Conservation (phyloP, 768 basidiomycete genomes). For the Chiua virens region DNA sequence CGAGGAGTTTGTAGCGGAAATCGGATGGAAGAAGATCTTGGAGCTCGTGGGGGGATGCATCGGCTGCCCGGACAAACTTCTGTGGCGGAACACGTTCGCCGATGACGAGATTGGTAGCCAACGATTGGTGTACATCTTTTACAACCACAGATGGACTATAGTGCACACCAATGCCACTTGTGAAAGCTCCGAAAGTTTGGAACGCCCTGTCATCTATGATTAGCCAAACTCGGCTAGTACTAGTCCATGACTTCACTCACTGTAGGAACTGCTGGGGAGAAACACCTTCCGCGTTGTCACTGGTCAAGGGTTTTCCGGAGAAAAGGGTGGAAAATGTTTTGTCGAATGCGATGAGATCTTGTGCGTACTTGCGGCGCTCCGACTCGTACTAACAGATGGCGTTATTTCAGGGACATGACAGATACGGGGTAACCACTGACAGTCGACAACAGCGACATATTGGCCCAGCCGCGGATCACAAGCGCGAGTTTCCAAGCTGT, state of each 20-base stretch:
- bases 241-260: conserved; percentile 23
- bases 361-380: conserved; percentile 53
- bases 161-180: conserved; percentile 50
- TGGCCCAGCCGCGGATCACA: conserved; percentile 49
- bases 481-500: conserved; percentile 54
- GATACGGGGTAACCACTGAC: conserved; percentile 28
- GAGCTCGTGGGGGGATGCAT: conserved; percentile 45
- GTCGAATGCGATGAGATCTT: conserved; percentile 55
- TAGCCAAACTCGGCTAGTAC: neutral
- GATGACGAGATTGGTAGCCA: conserved; percentile 40
- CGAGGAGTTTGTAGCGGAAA: conserved; percentile 47
- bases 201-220: conserved; percentile 36
- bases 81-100: conserved; percentile 55
- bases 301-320: conserved; percentile 49
- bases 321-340: conserved; percentile 51
- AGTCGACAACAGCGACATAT: conserved; percentile 45
- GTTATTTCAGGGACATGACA: neutral
- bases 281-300: conserved; percentile 37
- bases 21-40: conserved; percentile 51
- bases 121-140: conserved; percentile 33
- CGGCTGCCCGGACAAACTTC: conserved; percentile 45
- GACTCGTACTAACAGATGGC: conserved; percentile 43
- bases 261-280: conserved; percentile 45
- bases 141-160: conserved; percentile 43
- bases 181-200: conserved; percentile 45